Conservation (phyloP, 176 grass and related monocot species). For the Oryza coarctata region DNA sequence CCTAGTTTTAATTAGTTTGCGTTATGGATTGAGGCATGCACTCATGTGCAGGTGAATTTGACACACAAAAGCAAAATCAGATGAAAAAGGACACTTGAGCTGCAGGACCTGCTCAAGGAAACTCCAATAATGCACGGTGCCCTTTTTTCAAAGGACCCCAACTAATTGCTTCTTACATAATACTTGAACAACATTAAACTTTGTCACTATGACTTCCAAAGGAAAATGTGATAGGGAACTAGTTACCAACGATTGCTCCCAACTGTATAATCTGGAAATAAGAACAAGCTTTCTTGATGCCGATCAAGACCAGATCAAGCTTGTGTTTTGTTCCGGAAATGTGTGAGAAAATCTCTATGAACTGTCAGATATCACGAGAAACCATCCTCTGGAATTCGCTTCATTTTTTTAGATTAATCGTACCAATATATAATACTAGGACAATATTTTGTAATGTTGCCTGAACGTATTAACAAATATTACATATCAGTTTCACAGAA, state of each 20-base stretch:
- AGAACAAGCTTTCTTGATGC: neutral
- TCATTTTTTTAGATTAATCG: neutral
- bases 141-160: neutral
- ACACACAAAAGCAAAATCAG: conserved; percentile 40
- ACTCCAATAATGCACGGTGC: conserved; percentile 42
- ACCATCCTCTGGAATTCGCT: neutral
- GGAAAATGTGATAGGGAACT: neutral
- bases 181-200: neutral
- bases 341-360: neutral
- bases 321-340: neutral
- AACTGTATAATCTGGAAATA: neutral
- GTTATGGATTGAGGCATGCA: conserved; percentile 50
- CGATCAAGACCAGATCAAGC: neutral
- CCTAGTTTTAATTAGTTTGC: neutral
- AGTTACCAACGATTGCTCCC: neutral
- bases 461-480: neutral
- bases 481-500: neutral
- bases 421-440: neutral
- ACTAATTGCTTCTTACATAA: neutral
- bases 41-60: conserved; percentile 55
- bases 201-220: neutral
- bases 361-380: neutral
- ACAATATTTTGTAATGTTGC: neutral
- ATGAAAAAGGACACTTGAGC: conserved; percentile 43
- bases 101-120: conserved; percentile 39